Percentiles rank a stretch among this genome's conserved stretches.
Evolutionary conservation across 345 rosid species (phyloP).

Genomic region (Mangifera indica): DNA sequence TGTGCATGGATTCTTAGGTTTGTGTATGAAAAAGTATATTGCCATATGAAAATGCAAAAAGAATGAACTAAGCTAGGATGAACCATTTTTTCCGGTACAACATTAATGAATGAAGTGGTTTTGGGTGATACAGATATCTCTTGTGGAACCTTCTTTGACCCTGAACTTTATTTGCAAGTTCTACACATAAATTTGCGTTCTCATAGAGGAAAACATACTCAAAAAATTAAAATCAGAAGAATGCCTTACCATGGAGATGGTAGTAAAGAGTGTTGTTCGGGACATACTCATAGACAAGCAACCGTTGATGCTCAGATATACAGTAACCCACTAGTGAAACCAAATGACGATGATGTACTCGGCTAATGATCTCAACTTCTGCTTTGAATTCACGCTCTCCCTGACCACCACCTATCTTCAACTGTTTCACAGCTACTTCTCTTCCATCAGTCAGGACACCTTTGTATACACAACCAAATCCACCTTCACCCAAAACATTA

Average conservation of each 20-base stretch:
- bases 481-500: conserved; percentile 96
- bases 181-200: not conserved
- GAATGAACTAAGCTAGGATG: not conserved
- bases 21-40: not conserved
- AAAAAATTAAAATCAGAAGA: conserved; percentile 12
- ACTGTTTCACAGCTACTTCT: conserved; percentile 91
- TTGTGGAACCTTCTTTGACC: not conserved
- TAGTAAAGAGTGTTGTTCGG: conserved; percentile 85
- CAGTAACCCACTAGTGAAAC: conserved; percentile 97
- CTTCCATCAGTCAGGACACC: conserved; percentile 76
- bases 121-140: not conserved
- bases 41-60: not conserved
- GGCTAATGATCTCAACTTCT: conserved; percentile 92
- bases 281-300: conserved; percentile 89
- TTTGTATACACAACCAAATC: conserved; percentile 97
- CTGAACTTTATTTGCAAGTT: not conserved
- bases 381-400: conserved; percentile 98
- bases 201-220: not conserved
- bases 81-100: not conserved
- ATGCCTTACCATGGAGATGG: conserved; percentile 81
- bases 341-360: conserved; percentile 97
- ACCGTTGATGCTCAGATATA: conserved; percentile 72
- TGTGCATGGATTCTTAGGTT: not conserved
- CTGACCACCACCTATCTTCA: conserved; percentile 92
- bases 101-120: not conserved